phyloP scores from a whole-genome alignment of 192 early-diverging fungal species.

The Rhizoclosmatium sp. region DNA sequence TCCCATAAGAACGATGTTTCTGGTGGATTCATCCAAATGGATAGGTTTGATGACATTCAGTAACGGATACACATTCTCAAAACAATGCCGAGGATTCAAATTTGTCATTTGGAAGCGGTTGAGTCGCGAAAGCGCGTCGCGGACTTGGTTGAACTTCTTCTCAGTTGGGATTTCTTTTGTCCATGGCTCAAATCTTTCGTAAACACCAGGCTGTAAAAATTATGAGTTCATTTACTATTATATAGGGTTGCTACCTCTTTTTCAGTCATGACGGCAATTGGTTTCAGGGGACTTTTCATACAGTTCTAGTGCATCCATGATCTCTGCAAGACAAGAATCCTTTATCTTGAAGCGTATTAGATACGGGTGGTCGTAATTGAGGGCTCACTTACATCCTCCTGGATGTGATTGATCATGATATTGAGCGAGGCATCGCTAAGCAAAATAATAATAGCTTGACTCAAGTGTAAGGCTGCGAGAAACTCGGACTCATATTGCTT shows the following conservation, averaged over 20 bases:
- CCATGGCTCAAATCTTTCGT: constrained; percentile 12
- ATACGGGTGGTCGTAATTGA: background rate
- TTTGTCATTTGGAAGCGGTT: background rate
- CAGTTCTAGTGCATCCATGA: background rate
- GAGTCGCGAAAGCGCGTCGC: background rate
- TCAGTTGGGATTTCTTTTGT: constrained; percentile 6
- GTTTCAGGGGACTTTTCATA: background rate
- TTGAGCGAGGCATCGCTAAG: constrained; percentile 7
- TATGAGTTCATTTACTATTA: background rate
- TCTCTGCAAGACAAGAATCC: background rate
- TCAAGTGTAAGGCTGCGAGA: background rate
- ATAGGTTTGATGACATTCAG: constrained; percentile 11
- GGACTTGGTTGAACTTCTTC: background rate
- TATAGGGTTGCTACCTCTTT: background rate
- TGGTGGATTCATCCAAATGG: background rate
- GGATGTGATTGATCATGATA: constrained; percentile 1
- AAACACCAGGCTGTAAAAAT: background rate
- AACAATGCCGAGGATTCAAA: constrained; percentile 8
- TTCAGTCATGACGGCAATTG: constrained; percentile 11
- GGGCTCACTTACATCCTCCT: background rate
- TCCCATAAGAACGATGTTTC: background rate
- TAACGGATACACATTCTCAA: constrained; percentile 14
- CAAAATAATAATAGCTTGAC: background rate
- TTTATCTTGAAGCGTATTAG: background rate
- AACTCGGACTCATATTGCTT: background rate